phyloP scores from a whole-genome alignment of 2,329 filamentous ascomycete genomes.

The Emergomyces orientalis region DNA sequence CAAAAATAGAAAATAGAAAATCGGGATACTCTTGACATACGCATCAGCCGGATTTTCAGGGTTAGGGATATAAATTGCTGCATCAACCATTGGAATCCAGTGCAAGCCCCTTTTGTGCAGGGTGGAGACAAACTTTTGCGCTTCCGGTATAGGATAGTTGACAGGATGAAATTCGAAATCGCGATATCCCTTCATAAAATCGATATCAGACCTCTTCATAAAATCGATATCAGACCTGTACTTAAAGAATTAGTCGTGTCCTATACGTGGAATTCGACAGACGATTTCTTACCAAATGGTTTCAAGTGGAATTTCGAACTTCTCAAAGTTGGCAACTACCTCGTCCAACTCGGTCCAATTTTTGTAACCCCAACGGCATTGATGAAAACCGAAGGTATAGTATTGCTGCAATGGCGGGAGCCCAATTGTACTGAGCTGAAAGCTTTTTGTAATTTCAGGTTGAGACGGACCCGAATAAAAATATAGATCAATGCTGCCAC shows the following conservation, averaged over 20 bases:
- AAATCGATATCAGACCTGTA: constrained; percentile 42
- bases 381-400: constrained; percentile 72
- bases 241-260: background rate
- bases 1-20: constrained; percentile 1
- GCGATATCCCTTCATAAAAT: constrained; percentile 49
- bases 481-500: constrained; percentile 69
- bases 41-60: constrained; percentile 58
- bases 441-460: constrained; percentile 59
- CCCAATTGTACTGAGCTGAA: constrained; percentile 57
- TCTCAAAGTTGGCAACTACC: constrained; percentile 45
- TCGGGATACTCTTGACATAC: constrained; percentile 35
- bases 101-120: constrained; percentile 48
- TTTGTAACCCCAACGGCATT: constrained; percentile 73
- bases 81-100: constrained; percentile 53
- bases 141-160: constrained; percentile 43
- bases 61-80: constrained; percentile 63
- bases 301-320: constrained; percentile 49
- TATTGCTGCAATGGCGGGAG: constrained; percentile 72
- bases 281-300: constrained; percentile 33
- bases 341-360: constrained; percentile 60
- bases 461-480: constrained; percentile 67
- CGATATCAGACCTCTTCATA: no score
- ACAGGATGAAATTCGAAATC: constrained; percentile 50
- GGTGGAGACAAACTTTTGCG: constrained; percentile 43
- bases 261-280: background rate